phyloP scores from a whole-genome alignment of 768 basidiomycete genomes.

The Leucogyrophana mollusca region DNA sequence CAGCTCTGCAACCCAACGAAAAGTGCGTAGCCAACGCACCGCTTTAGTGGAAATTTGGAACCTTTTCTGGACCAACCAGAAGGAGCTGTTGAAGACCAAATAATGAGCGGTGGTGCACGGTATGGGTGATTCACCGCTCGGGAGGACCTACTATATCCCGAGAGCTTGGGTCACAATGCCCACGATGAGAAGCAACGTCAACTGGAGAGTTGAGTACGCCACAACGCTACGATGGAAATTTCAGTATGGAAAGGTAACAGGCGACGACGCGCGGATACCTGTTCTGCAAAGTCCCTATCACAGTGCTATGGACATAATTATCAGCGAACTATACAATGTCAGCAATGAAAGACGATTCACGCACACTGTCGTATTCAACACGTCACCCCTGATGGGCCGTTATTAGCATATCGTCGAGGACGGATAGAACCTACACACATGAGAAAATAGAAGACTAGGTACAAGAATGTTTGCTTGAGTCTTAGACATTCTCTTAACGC shows the following conservation, averaged over 20 bases:
- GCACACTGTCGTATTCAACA: slow-evolving; percentile 73
- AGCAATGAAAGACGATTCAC: slow-evolving; percentile 14
- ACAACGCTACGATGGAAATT: slow-evolving; percentile 47
- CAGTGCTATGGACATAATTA: slow-evolving; percentile 44
- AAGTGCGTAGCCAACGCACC: too few relatives aligned
- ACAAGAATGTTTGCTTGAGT: slow-evolving; percentile 72
- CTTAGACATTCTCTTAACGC: slow-evolving; percentile 64
- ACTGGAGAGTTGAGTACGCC: slow-evolving; percentile 67
- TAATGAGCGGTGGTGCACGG: background rate
- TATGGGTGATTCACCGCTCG: background rate
- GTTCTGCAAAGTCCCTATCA: slow-evolving; percentile 70
- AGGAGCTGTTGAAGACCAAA: slow-evolving; percentile 39
- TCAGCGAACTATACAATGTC: background rate
- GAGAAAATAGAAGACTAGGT: slow-evolving; percentile 73
- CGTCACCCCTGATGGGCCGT: slow-evolving; percentile 55
- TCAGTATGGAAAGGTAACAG: background rate
- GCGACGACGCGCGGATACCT: slow-evolving; percentile 37
- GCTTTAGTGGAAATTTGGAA: slow-evolving; percentile 64
- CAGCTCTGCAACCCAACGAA: too few relatives aligned
- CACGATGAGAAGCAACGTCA: slow-evolving; percentile 65
- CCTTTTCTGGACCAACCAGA: slow-evolving; percentile 69
- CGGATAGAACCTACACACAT: slow-evolving; percentile 48
- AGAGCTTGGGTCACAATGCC: slow-evolving; percentile 63
- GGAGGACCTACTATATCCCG: slow-evolving; percentile 61
- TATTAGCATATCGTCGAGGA: background rate